Base-by-base conservation (phyloP, 805 yeast genomes). In the Saccharomycopsis schoenii region DNA sequence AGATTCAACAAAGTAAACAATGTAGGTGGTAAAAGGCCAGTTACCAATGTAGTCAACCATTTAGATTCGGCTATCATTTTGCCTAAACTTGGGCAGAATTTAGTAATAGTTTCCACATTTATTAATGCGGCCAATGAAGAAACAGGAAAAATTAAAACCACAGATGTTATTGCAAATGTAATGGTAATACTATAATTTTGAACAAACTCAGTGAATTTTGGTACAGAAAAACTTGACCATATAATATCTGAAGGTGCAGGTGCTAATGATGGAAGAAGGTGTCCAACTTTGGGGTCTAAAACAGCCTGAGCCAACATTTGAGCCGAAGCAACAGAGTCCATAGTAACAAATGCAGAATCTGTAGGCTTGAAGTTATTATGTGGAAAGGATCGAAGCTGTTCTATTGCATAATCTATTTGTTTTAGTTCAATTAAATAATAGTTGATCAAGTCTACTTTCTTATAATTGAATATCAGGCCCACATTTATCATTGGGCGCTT, bases 241-340 rank as follows among this genome's bases (percentile, higher is more conserved):
- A 89, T 84, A 25, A 93, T 86, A 70, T 93, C 99, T 68, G 86
- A 91, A 2, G 98, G 98, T 1, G 98, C 96, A 0, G 98, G 98
- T 0, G 98, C 99, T 60, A 90, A 74, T 39, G 81, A 77, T 2
- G 97, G 87, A 43, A 92, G 87, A 59, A 94, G 76, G 61, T 85
- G 88, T 69, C 88, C 86, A 9, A 93, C 89, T 60, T 88, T 80
- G 0, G 97, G 97, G 70, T 92, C 97, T 61, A 94, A 72, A 0
- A 93, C 92, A 0, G 97, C 94, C 71, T 94, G 99, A 0, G 97
- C 97, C 37, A 94, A 85, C 89, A 91, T 86, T 71, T 93, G 99
- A 1, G 98, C 97, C 66, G 92, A 86, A 0, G 97, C 96, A 2
- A 91, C 97, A 0, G 94, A 82, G 65, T 89, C 93, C 97, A 93